Evolutionary conservation across 371 early-diverging fungal genomes (phyloP), one percentile per base, ranked within the genome.

Genomic region (Syncephalastrum monosporum): DNA sequence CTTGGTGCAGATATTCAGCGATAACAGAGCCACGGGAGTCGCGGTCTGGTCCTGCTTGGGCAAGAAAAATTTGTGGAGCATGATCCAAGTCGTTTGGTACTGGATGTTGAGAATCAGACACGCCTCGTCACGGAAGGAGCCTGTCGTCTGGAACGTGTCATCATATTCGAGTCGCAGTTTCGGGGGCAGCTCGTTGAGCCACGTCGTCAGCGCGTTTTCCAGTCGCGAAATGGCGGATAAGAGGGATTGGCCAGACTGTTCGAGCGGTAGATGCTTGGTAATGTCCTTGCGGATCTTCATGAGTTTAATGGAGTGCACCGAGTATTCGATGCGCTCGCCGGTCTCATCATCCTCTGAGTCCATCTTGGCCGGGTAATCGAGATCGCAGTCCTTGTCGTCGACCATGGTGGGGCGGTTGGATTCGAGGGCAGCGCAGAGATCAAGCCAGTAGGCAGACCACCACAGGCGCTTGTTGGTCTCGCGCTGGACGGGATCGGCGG

Each of bases 381-480:
- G 61, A 59, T 82, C 74, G 51, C 83, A 82, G 27, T 85, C 85
- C 25, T 77, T 71, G 46, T 85, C 85, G 61, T 85, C 83, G 48
- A 85, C 74, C 85, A 79, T 79, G 4, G 75, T 72, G 6, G 80
- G 73, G 46, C 80, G 61, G 48, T 79, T 79, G 1, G 75, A 71
- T 48, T 76, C 80, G 14, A 79, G 49, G 4, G 80, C 74, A 21
- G 80, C 74, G 52, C 73, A 74, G 8, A 79, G 67, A 53, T 84
- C 82, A 10, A 82, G 69, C 74, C 82, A 82, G 54, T 84, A 84
- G 44, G 81, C 78, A 8, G 84, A 79, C 84, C 84, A 85, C 85
- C 85, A 85, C 17, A 85, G 61, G 4, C 80, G 75, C 55, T 82
- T 82, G 50, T 79, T 81, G 19, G 74, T 72, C 64, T 85, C 82